Base-by-base conservation (phyloP, 768 basidiomycete species). In the Russula abietina region DNA sequence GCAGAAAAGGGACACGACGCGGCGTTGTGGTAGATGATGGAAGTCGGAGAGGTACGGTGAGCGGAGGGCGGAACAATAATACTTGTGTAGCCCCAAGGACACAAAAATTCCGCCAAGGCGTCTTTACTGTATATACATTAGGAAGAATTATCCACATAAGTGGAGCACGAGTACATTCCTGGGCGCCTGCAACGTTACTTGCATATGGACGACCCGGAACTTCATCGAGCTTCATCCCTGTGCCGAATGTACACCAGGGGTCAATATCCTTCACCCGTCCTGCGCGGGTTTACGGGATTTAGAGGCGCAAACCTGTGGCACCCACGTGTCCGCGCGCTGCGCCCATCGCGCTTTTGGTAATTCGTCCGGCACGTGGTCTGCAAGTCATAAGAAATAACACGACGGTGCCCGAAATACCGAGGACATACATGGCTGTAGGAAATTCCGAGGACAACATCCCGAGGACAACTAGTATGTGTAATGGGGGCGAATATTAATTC, bases 101-200 rank as follows among this genome's bases (percentile, higher is more conserved):
- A 57, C n/a, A n/a, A 41, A 55, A 46, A 57, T 43, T n/a, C 55
- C 43, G 39, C 38, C 26, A 1, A 38, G 60, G 60, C 60, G 60
- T 61, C 60, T 61, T 39, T 62, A 45, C 43, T 45, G 43, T 56
- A 41, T n/a, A 56, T 56, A 32, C 41, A 33, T 43, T 43, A 39
- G 55, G 48, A 56, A 50, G 60, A 38, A n/a, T 48, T 22, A 33
- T 16, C 43, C 52, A 55, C 45, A 55, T 62, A 57, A 46, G n/a
- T 45, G 55, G 55, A 43, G 61, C 55, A 48, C 55, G 48, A 57
- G 55, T n/a, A n/a, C n/a, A n/a, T n/a, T n/a, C n/a, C 55, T 16
- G 43, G 30, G 41, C 28, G n/a, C 43, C 38, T 22, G 41, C 28
- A 8, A 33, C 14, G 30, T 46, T 56, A 56, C 26, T 56, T 11